Percentiles rank a stretch among this genome's conserved stretches.
phyloP scores from a whole-genome alignment of 2,329 filamentous ascomycete species.

The Penicillium expansum region DNA sequence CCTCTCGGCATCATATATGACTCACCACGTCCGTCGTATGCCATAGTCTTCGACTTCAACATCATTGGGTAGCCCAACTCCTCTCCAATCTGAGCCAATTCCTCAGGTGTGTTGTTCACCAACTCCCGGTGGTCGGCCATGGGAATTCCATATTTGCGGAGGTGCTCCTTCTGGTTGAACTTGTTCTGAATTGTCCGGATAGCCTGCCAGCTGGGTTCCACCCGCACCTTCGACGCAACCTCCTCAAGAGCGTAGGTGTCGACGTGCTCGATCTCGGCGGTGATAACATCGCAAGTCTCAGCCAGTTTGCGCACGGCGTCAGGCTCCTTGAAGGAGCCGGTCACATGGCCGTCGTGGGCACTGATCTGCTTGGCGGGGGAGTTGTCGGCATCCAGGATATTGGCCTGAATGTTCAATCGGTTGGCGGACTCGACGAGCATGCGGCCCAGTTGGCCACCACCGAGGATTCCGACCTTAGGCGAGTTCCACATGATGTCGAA shows the following conservation, averaged over 20 bases:
- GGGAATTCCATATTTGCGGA: conserved; percentile 65
- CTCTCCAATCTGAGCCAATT: conserved; percentile 62
- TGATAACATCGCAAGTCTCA: conserved; percentile 71
- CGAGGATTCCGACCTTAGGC: conserved; percentile 52
- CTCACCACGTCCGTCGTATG: conserved; percentile 84
- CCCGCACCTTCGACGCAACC: conserved; percentile 64
- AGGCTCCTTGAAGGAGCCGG: conserved; percentile 83
- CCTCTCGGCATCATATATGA: background rate
- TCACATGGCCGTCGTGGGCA: conserved; percentile 69
- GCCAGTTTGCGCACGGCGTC: conserved; percentile 79
- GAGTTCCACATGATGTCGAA: conserved; percentile 39
- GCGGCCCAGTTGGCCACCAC: conserved; percentile 75
- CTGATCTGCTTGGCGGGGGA: conserved; percentile 85
- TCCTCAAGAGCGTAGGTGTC: conserved; percentile 87
- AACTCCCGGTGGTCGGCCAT: conserved; percentile 70
- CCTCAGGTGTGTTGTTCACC: conserved; percentile 56
- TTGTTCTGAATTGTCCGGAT: conserved; percentile 92
- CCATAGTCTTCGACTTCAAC: conserved; percentile 86
- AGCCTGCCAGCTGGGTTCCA: conserved; percentile 82
- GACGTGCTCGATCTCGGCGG: conserved; percentile 93
- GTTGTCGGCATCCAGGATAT: conserved; percentile 72
- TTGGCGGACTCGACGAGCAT: conserved; percentile 92
- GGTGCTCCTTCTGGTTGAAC: conserved; percentile 80
- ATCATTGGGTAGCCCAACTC: conserved; percentile 80
- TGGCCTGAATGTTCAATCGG: conserved; percentile 72